These are phyloP conservation scores for Fusarium burgessii DNA, from an alignment of 2,329 filamentous ascomycete genomes.

Conservation along the genomic window DNA sequence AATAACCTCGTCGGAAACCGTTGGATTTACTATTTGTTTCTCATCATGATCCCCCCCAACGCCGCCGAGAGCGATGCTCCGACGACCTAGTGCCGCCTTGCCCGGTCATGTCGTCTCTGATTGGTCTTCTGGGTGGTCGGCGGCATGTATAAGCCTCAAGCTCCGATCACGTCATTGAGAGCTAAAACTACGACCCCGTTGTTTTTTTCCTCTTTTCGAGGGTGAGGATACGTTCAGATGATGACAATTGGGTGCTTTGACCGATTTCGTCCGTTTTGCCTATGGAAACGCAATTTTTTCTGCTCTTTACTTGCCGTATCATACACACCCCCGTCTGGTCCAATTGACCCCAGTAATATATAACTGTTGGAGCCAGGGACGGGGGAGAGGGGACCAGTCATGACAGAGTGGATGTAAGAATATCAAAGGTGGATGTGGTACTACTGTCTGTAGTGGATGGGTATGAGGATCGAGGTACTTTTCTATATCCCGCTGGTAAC, in stretches of 20 bases:
- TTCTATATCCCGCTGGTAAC: conserved; percentile 13
- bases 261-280: conserved; percentile 41
- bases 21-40: not conserved
- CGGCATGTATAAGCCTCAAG: conserved; percentile 49
- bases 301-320: conserved; percentile 10
- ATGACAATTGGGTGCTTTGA: conserved; percentile 29
- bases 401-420: conserved; percentile 43
- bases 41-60: conserved; percentile 32
- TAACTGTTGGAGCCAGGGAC: conserved; percentile 28
- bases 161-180: conserved; percentile 52
- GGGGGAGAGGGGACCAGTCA: conserved; percentile 31
- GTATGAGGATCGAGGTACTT: conserved; percentile 20
- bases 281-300: conserved; percentile 45
- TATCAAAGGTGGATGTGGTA: conserved; percentile 27
- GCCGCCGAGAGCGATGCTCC: conserved; percentile 47
- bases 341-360: conserved; percentile 34
- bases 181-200: conserved; percentile 46
- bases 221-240: conserved; percentile 26
- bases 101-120: conserved; percentile 27
- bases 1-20: conserved; percentile 7
- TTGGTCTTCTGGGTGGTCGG: conserved; percentile 45
- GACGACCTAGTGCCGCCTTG: conserved; percentile 40
- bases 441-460: conserved; percentile 34
- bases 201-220: conserved; percentile 40
- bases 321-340: conserved; percentile 28